phyloP scores from a whole-genome alignment of 1,139 yeast species.

The Blastobotrys capitulatus region DNA sequence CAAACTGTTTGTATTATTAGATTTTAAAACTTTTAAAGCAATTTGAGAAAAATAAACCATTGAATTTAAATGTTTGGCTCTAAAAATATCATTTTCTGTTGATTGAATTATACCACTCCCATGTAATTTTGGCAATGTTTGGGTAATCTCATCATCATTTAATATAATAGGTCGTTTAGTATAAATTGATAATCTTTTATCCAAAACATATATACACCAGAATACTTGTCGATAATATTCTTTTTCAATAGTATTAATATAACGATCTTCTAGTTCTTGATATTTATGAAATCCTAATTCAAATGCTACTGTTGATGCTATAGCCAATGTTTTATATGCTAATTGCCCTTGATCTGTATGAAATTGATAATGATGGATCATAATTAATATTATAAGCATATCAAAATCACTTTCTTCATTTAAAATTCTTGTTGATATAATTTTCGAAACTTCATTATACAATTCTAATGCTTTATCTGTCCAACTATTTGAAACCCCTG shows the following conservation, averaged over 20 bases:
- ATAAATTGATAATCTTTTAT: conserved; percentile 23
- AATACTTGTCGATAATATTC: conserved; percentile 22
- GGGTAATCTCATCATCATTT: conserved; percentile 25
- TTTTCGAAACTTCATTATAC: conserved; percentile 17
- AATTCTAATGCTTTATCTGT: conserved; percentile 17
- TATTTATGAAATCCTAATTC: conserved; percentile 24
- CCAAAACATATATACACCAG: conserved; percentile 26
- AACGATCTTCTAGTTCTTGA: conserved; percentile 16
- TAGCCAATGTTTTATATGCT: conserved; percentile 24
- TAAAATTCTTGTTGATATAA: conserved; percentile 16
- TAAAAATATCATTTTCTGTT: conserved; percentile 20
- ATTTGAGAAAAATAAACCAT: conserved; percentile 24
- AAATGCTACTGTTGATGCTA: conserved; percentile 21
- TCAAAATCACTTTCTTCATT: conserved; percentile 17
- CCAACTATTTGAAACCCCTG: conserved; percentile 17
- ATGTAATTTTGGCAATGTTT: conserved; percentile 18
- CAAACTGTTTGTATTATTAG: conserved; percentile 4
- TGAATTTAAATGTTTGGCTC: conserved; percentile 22
- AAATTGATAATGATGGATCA: conserved; percentile 26
- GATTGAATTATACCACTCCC: conserved; percentile 6
- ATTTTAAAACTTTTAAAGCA: conserved; percentile 18
- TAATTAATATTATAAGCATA: conserved; percentile 16
- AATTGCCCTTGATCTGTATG: conserved; percentile 23
- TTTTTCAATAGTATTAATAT: conserved; percentile 15
- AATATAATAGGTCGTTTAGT: conserved; percentile 23